Evolutionary conservation across 1,139 yeast genomes (phyloP), one percentile per base, ranked within the genome.

Genomic region (Candida labiduridarum): DNA sequence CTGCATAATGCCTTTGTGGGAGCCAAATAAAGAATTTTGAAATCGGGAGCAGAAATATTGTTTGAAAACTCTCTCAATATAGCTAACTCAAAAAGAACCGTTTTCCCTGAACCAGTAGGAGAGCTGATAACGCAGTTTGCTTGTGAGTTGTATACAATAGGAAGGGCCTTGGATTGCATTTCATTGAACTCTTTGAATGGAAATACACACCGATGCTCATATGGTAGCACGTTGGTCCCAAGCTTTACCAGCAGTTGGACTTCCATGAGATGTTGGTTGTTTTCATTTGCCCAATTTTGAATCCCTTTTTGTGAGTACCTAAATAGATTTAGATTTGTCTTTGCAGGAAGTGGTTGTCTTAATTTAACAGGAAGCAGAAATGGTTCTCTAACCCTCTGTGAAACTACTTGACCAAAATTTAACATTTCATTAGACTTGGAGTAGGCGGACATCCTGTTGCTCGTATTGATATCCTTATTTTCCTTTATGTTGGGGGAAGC

Each of bases 61-160:
- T 50, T 44, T 0, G 57, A 59, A 12, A 78, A 50, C 18, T 71
- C 53, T 18, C 71, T 61, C n/a, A 79, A 55, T 1, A 81, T 76
- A 0, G 84, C 82, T 36, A 82, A 57, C 57, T 82, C 85, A 56
- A 79, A 80, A 3, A 81, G 57, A 0, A 74, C 84, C 0, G 85
- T 80, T 56, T 81, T 82, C 0, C 85, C 85, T 1, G 84, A 78
- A 0, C 85, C 85, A 0, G 85, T 79, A 0, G 85, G 85, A 2
- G 84, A 68, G 38, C 81, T 72, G 12, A 81, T 65, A 1, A 81
- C 78, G 53, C 79, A 73, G 53, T 78, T 81, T 16, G 64, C 55
- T n/a, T 64, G 58, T 1, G 60, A 47, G 2, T 66, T 56, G 56
- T 70, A 80, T 2, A 80, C 53, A 0, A 51, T 33, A 1, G 64